Conservation (phyloP, 441 rosid genomes). For the Pelargonium myrrhifolium region DNA sequence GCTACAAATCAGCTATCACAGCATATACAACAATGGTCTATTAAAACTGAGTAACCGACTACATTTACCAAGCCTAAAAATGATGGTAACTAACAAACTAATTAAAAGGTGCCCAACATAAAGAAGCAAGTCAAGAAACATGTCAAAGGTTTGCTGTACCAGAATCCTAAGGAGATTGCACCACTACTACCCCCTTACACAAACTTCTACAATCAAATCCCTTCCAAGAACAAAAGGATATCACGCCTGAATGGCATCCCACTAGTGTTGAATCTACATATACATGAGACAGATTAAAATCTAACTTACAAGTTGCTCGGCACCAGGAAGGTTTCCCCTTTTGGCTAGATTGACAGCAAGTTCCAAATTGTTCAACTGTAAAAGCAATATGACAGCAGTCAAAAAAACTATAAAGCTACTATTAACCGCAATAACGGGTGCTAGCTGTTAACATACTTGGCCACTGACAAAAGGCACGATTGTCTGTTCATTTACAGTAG, state of each 20-base stretch:
- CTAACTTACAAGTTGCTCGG: slow-evolving; percentile 78
- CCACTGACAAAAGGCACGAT: slow-evolving; percentile 95
- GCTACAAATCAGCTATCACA: background rate
- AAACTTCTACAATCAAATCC: background rate
- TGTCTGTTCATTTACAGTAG: slow-evolving; percentile 92
- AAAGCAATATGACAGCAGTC: slow-evolving; percentile 13
- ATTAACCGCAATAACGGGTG: background rate
- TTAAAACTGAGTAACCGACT: background rate
- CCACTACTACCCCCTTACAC: background rate
- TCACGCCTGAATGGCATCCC: too few relatives aligned
- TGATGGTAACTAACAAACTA: too few relatives aligned
- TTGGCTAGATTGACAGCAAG: slow-evolving; percentile 97
- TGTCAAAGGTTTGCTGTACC: background rate
- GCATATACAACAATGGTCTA: background rate
- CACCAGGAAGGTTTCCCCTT: slow-evolving; percentile 98
- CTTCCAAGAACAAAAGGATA: too few relatives aligned
- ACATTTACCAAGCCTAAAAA: background rate
- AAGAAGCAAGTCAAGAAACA: too few relatives aligned
- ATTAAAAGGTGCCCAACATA: too few relatives aligned
- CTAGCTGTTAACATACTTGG: slow-evolving; percentile 50
- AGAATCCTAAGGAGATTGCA: background rate
- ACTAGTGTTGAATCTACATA: background rate
- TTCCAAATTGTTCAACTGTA: slow-evolving; percentile 88
- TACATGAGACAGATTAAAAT: slow-evolving; percentile 5
- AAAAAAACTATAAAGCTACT: slow-evolving; percentile 1